Conservation (phyloP, 345 rosid genomes). For the Hibiscus trionum region DNA sequence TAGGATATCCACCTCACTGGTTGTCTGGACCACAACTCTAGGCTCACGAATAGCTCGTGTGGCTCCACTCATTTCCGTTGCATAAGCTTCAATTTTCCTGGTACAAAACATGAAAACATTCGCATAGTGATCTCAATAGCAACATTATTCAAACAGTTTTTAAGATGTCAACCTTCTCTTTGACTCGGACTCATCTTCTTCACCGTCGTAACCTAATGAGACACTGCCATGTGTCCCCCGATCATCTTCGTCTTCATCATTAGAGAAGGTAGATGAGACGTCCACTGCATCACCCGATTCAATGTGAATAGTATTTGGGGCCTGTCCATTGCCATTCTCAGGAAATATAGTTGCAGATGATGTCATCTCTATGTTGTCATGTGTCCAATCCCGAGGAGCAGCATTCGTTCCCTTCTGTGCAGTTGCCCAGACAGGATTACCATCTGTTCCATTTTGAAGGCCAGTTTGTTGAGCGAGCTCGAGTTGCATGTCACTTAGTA, state of each 20-base stretch:
- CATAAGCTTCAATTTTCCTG: slow-evolving; percentile 79
- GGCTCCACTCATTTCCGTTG: slow-evolving; percentile 86
- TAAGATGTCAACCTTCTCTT: slow-evolving; percentile 64
- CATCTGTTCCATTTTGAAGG: slow-evolving; percentile 32
- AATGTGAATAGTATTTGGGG: slow-evolving; percentile 37
- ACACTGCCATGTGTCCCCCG: slow-evolving; percentile 61
- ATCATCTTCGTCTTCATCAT: slow-evolving; percentile 73
- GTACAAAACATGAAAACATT: slow-evolving; percentile 13
- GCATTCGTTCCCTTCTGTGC: slow-evolving; percentile 31
- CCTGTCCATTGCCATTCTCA: slow-evolving; percentile 46
- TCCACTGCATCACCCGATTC: slow-evolving; percentile 74
- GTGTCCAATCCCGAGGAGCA: slow-evolving; percentile 46
- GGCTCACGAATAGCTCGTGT: slow-evolving; percentile 93
- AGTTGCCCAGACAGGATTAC: slow-evolving; percentile 47
- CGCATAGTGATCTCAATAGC: background rate
- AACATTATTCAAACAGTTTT: background rate
- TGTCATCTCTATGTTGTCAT: slow-evolving; percentile 58
- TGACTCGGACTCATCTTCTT: slow-evolving; percentile 78
- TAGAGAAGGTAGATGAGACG: slow-evolving; percentile 60
- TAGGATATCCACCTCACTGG: slow-evolving; percentile 91
- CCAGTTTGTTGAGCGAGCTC: slow-evolving; percentile 50
- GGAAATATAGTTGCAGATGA: slow-evolving; percentile 50
- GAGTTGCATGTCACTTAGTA: slow-evolving; percentile 38
- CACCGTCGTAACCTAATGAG: slow-evolving; percentile 53
- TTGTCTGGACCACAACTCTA: slow-evolving; percentile 96